Percentiles rank a stretch among this genome's conserved stretches.
These are phyloP conservation scores for Stellera chamaejasme DNA, from an alignment of 345 rosid species.

Conservation along the genomic window DNA sequence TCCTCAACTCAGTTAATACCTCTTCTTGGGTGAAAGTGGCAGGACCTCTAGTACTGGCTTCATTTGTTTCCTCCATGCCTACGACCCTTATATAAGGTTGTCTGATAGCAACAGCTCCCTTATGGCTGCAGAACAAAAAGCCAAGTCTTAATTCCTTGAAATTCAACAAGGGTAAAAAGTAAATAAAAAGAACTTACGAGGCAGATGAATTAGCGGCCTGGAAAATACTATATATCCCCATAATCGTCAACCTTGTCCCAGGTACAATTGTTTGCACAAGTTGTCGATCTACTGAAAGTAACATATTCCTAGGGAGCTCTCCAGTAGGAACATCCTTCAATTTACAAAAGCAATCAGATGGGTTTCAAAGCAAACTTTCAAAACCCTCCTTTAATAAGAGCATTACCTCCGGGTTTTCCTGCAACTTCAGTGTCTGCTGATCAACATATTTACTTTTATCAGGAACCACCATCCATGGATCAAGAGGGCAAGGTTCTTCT, in stretches of 20 bases:
- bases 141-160: slow-evolving; percentile 2
- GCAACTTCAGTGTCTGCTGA: slow-evolving; percentile 91
- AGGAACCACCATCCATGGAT: slow-evolving; percentile 96
- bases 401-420: slow-evolving; percentile 91
- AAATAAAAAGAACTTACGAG: slow-evolving; percentile 39
- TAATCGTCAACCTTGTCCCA: slow-evolving; percentile 79
- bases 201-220: slow-evolving; percentile 69
- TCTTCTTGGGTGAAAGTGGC: slow-evolving; percentile 71
- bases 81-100: slow-evolving; percentile 94
- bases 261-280: slow-evolving; percentile 90
- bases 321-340: slow-evolving; percentile 95
- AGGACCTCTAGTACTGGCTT: slow-evolving; percentile 71
- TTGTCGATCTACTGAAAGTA: slow-evolving; percentile 84
- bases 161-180: background rate
- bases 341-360: slow-evolving; percentile 5
- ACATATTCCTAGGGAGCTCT: slow-evolving; percentile 98
- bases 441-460: slow-evolving; percentile 93
- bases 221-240: slow-evolving; percentile 95
- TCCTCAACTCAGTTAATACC: slow-evolving; percentile 31
- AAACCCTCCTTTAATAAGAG: slow-evolving; percentile 3
- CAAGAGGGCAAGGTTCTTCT: slow-evolving; percentile 91
- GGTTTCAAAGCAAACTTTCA: background rate
- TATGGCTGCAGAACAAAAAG: slow-evolving; percentile 42
- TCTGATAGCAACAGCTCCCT: slow-evolving; percentile 89
- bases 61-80: slow-evolving; percentile 77